Conservation (phyloP, 345 rosid genomes). For the Erucastrum elatum region DNA sequence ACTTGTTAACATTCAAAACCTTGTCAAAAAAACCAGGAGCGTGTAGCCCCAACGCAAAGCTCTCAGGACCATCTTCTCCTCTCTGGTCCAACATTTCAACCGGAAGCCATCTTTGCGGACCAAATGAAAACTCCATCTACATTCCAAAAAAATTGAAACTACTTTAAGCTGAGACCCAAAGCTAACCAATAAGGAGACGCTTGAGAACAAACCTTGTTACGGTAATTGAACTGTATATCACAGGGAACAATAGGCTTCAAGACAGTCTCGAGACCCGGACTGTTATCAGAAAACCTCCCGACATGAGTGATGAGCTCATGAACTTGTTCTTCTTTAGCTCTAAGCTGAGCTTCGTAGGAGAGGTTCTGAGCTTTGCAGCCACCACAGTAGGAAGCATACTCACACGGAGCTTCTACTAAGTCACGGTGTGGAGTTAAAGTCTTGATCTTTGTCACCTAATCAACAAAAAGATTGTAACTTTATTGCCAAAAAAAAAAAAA, state of each 20-base stretch:
- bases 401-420: conserved; percentile 85
- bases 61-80: conserved; percentile 48
- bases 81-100: conserved; percentile 55
- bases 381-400: conserved; percentile 79
- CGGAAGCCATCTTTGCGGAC: conserved; percentile 79
- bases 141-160: background rate
- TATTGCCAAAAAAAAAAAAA: background rate
- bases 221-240: conserved; percentile 72
- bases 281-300: conserved; percentile 65
- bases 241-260: conserved; percentile 87
- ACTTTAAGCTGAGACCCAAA: conserved; percentile 11
- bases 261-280: conserved; percentile 41
- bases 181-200: background rate
- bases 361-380: conserved; percentile 91
- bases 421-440: conserved; percentile 75
- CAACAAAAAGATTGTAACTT: conserved; percentile 13
- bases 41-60: conserved; percentile 77
- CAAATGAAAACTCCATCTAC: conserved; percentile 95
- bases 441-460: conserved; percentile 67
- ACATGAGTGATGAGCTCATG: conserved; percentile 62
- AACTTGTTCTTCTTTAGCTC: conserved; percentile 85
- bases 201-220: conserved; percentile 67
- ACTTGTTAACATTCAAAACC: conserved; percentile 73
- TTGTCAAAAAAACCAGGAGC: conserved; percentile 92
- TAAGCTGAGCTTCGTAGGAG: conserved; percentile 76